Evolutionary conservation across 306 rosid species (phyloP), one percentile per base, ranked within the genome.

Genomic region (Inga leiocalycina): DNA sequence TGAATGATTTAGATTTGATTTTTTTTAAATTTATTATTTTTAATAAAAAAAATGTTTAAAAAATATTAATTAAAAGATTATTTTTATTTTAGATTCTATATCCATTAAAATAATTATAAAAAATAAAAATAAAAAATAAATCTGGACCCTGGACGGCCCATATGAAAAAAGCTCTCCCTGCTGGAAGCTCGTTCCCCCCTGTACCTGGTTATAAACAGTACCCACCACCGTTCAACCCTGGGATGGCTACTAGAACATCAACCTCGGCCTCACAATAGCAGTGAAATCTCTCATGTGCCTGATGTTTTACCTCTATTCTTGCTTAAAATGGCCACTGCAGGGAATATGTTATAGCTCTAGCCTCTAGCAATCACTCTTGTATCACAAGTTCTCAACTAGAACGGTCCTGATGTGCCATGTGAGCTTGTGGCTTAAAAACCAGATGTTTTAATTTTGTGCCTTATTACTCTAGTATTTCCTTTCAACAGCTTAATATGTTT

Each of bases 151-250:
- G 0, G 0, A 27, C 27, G 30, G 30, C 30, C 30, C 30, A 27
- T 0, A 27, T 27, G 30, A 1, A 27, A 27, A 27, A 27, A 27
- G 1, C 30, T 27, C 30, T 27, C 30, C 30, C 30, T 27, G 30
- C 30, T 27, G 1, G 30, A 27, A 27, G 30, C 30, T 27, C 30
- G 30, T 27, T 27, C 30, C 96, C 79, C 10, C 91, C 87, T 13
- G 84, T 83, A 41, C 89, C 94, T 14, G 88, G 90, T 49, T 88
- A 91, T 80, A 95, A 89, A 73, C 94, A 88, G 71, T 91, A 86
- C 75, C 93, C 92, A 32, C 88, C 91, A 17, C 92, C 85, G 35
- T 90, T 88, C 83, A 93, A 83, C 77, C 67, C 92, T 7, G 64
- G 84, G 37, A 81, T 85, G 86, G 83, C 86, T 12, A 87, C 91